Base-by-base conservation (phyloP, 2,329 filamentous ascomycete species). In the Fusarium anthophilum region DNA sequence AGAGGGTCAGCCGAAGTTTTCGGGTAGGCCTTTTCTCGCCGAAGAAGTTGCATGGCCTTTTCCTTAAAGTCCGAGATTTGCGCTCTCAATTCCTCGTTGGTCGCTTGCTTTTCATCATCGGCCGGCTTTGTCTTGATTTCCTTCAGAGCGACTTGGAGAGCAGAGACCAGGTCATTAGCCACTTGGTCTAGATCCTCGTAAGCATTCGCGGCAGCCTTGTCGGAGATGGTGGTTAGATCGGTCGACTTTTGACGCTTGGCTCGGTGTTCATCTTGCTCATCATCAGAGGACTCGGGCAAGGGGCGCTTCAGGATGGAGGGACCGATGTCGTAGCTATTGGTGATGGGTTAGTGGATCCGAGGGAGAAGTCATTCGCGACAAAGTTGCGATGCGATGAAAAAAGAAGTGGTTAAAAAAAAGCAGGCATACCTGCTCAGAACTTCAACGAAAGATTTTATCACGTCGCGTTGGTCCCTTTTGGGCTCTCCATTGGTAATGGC, bases 141-240 rank as follows among this genome's bases (percentile, higher is more conserved):
- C 37, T 83, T 83, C 50, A 89, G 76, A 41, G 87, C 85, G 73
- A 86, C 80, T 70, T 86, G 80, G 74, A 88, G 83, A 70, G 85
- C 85, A 37, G 82, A 77, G 76, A 86, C 83, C 47, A 92, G 80
- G 70, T 92, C 91, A 58, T 86, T 81, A 22, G 93, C 88, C 47
- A 94, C 84, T 70, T 93, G 90, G 35, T 93, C 91, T 50, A 95
- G 82, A 72, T 88, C 87, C 32, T 86, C 85, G 79, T 92, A 92
- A 38, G 79, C 80, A 73, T 86, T 84, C 55, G 84, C 82, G 30
- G 82, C 80, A 57, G 89, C 83, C 82, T 90, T 91, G 75, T 89
- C 87, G 65, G 85, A 82, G 69, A 91, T 87, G 69, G 85, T 87
- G 24, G 76, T 76, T n/a, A 75, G 70, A 51, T 87, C 86, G 56